These are phyloP conservation scores for Pinguiococcus pyrenoidosus DNA, from an alignment of 108 stramenopile genomes.

Conservation along the genomic window DNA sequence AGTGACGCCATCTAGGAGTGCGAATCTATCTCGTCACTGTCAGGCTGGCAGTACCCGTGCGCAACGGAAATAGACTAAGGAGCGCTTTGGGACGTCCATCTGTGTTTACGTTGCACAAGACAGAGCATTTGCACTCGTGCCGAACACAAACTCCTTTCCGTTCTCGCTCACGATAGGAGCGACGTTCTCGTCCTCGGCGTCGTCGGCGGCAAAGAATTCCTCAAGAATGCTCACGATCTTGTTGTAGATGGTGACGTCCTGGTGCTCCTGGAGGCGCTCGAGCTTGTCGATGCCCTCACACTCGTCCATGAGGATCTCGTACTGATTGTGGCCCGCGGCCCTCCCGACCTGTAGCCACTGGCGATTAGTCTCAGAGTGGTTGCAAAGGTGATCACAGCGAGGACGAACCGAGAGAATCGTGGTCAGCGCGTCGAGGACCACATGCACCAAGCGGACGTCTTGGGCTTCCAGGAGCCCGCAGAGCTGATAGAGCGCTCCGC, in stretches of 20 bases:
- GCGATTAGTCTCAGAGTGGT: background rate
- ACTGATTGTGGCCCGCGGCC: background rate
- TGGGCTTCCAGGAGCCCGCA: slow-evolving; percentile 43
- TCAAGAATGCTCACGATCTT: slow-evolving; percentile 60
- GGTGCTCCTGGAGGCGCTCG: slow-evolving; percentile 67
- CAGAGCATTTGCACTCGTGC: too few relatives aligned
- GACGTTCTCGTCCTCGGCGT: slow-evolving; percentile 48
- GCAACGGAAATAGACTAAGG: too few relatives aligned
- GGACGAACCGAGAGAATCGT: slow-evolving; percentile 42
- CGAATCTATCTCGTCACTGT: too few relatives aligned
- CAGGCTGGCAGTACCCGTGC: too few relatives aligned
- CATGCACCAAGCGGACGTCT: slow-evolving; percentile 46
- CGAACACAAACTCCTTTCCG: too few relatives aligned
- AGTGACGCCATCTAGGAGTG: too few relatives aligned
- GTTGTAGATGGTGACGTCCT: slow-evolving; percentile 52
- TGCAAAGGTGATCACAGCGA: background rate
- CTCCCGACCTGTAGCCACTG: background rate
- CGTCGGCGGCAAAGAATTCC: slow-evolving; percentile 61
- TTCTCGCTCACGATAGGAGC: too few relatives aligned
- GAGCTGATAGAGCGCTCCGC: slow-evolving; percentile 50
- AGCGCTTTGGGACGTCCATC: too few relatives aligned
- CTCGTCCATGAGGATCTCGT: slow-evolving; percentile 18
- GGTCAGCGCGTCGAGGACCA: slow-evolving; percentile 58
- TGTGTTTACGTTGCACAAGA: too few relatives aligned
- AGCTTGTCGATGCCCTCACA: slow-evolving; percentile 56